These are phyloP conservation scores for Scenedesmus sp. DNA, from an alignment of 163 green algal genomes.

Conservation along the genomic window DNA sequence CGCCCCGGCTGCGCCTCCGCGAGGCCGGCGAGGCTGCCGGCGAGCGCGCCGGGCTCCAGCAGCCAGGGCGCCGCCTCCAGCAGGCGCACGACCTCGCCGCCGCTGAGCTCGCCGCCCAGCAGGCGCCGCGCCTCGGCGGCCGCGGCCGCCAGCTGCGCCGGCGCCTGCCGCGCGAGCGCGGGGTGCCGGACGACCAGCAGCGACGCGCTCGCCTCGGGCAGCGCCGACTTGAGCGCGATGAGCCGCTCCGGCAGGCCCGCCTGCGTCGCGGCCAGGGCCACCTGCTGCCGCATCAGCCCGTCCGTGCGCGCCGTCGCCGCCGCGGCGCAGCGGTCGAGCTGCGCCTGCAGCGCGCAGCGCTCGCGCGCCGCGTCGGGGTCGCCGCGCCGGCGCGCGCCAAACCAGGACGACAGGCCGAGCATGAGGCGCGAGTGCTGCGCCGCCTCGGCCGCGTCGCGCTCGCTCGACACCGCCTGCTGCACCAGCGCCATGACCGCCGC, in stretches of 20 bases:
- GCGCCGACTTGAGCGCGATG: background rate
- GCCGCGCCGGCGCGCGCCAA: no score
- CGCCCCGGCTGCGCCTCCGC: background rate
- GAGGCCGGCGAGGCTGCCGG: background rate
- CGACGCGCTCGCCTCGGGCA: background rate
- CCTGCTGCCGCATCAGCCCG: background rate
- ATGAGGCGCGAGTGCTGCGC: background rate
- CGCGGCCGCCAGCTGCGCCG: background rate
- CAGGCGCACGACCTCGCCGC: background rate
- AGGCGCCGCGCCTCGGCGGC: no score
- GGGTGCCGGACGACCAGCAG: slow-evolving; percentile 19
- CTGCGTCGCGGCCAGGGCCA: background rate
- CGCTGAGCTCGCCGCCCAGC: background rate
- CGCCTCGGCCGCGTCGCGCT: slow-evolving; percentile 2
- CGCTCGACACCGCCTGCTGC: background rate
- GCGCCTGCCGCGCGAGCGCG: background rate
- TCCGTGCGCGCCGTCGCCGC: background rate
- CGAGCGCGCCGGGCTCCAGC: slow-evolving; percentile 26
- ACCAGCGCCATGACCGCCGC: background rate
- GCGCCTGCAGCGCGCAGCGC: no score
- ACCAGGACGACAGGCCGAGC: background rate
- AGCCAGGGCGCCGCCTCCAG: slow-evolving; percentile 26
- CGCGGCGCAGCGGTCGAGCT: no score
- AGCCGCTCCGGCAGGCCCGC: slow-evolving; percentile 4
- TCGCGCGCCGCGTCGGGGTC: no score